Base-by-base conservation (phyloP, 2,329 filamentous ascomycete species). In the Claviceps fusiformis region DNA sequence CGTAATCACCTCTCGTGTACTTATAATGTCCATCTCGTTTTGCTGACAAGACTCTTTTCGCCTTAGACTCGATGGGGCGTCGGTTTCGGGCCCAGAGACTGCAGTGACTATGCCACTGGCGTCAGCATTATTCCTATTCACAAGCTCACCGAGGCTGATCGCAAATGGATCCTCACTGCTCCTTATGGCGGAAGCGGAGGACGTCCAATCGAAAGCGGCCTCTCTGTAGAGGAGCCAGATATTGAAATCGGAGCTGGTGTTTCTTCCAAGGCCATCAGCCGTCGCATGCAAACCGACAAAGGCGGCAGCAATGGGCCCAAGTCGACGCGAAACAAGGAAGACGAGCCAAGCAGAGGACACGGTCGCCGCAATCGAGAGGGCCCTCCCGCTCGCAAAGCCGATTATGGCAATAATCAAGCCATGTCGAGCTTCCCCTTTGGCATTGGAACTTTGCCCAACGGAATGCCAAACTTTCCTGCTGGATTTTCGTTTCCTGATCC, bases 181-280 rank as follows among this genome's bases (percentile, higher is more conserved):
- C 89, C 95, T 60, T 95, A 86, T 66, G 93, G 93, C 61, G 93
- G 93, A 54, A 95, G 89, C 59, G 93, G 92, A 55, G 93, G 92
- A 55, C 80, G 81, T 55, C 74, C 82, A 2, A 89, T 98, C 58
- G 85, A 90, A 65, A 76, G 81, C 15, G 90, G 91, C 46, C 82
- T 98, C 72, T 86, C 91, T 7, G 87, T 98, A 31, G 93, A 98
- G 68, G 93, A 98, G 71, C 93, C 93, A 3, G 93, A 98, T 66
- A 98, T 98, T 63, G 93, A 98, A 71, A 98, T 98, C 56, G 93
- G 93, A 54, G 91, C 92, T 19, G 93, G 93, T 55, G 95, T 98
- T 15, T 96, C 91, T 19, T 96, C 90, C 47, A 98, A 98, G 75
- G 89, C 82, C 44, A 85, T 86, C 58, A 83, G 80, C 62, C 76